These are phyloP conservation scores for Scutellaria baicalensis DNA, from an alignment of 257 asterid species.

Conservation along the genomic window DNA sequence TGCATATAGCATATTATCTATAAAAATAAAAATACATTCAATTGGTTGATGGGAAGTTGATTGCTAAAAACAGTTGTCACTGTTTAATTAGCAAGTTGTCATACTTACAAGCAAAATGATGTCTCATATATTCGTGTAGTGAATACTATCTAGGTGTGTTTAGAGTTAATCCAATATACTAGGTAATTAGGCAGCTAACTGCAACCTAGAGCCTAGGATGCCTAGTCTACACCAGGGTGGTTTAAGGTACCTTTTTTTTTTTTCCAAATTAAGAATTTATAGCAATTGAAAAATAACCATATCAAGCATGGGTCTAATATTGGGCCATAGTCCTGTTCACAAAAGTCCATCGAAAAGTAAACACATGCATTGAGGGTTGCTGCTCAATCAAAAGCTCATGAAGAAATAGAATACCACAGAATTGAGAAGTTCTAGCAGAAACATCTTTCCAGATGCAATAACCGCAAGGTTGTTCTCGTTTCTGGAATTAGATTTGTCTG, in stretches of 20 bases:
- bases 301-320: neutral
- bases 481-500: conserved; percentile 28
- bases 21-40: neutral
- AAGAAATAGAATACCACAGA: conserved; percentile 45
- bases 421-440: conserved; percentile 77
- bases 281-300: neutral
- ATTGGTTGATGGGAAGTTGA: neutral
- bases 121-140: neutral
- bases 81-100: neutral
- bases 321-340: neutral
- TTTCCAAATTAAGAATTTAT: neutral
- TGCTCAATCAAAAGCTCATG: neutral
- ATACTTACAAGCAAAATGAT: no score
- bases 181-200: neutral
- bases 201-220: no score
- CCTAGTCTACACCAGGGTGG: no score
- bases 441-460: conserved; percentile 66
- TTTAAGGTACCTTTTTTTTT: no score
- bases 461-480: conserved; percentile 27
- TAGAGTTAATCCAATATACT: neutral
- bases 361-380: neutral
- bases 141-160: neutral
- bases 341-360: neutral
- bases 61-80: no score
- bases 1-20: neutral